Base-by-base conservation (phyloP, 1,284 basidiomycete species). In the Ustilago cynodontis region DNA sequence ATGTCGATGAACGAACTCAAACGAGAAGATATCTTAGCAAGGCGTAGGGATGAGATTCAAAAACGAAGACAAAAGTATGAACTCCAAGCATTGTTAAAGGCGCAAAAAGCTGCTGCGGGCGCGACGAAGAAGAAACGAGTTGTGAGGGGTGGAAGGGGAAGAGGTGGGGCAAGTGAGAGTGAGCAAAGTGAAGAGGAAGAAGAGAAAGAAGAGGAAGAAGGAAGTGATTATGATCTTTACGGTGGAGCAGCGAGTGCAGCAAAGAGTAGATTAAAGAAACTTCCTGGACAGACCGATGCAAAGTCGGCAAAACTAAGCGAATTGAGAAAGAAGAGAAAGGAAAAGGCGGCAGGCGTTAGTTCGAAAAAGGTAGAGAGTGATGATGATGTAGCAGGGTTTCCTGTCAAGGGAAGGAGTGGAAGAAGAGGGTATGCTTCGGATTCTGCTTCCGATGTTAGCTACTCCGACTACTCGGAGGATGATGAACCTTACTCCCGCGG, bases 1-100 rank as follows among this genome's bases (percentile, higher is more conserved):
- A 88, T 94, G 81, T 86, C 88, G 31, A 89, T 96, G 89, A 90
- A 92, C 43, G 95, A 98, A 86, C 89, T 97, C 72, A 92, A 95
- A 71, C 90, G 95, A 52, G 95, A 98, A 86, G 91, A 91, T 28
- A 92, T 94, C 59, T 89, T 98, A 14, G 91, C 93, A 0, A 88
- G 90, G 59, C 90, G 95, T 9, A 88, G 91, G 51, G 94, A 95
- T 69, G 91, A 94, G 86, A 90, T 93, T 87, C 92, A 94, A 83
- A 89, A 91, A 74, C 89, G 91, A 66, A 89, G 91, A 77, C 93
- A 94, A 87, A 90, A 91, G 79, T 88, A 90, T 53, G 90, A 92
- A 74, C 87, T 97, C 3, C 90, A 92, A 43, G 90, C 91, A 75
- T 91, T 97, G 89, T 89, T 93, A 51, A 89, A 90, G 68, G 89